Percentiles rank a stretch among this genome's conserved stretches.
Conservation (phyloP, 306 rosid species). For the Fagus crenata region DNA sequence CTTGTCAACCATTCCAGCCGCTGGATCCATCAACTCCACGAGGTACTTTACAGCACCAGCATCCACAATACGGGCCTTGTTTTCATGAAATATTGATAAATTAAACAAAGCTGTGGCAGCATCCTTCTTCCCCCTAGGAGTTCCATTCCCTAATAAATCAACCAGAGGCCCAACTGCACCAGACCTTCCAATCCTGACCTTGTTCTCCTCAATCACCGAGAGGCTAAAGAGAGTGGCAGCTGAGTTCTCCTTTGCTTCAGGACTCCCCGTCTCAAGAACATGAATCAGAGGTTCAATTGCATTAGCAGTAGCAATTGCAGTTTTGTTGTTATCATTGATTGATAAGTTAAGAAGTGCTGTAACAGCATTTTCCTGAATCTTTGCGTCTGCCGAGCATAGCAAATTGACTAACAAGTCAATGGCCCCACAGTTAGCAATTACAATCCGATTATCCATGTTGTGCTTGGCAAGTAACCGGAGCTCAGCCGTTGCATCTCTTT, state of each 20-base stretch:
- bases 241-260: conserved; percentile 96
- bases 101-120: conserved; percentile 97
- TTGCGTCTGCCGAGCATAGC: conserved; percentile 59
- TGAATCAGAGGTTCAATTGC: conserved; percentile 88
- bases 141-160: conserved; percentile 86
- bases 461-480: conserved; percentile 82
- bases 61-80: conserved; percentile 80
- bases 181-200: conserved; percentile 81
- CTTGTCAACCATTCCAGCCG: conserved; percentile 97
- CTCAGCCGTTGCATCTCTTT: conserved; percentile 72
- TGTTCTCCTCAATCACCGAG: conserved; percentile 90
- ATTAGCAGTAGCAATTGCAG: conserved; percentile 71
- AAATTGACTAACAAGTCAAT: conserved; percentile 69
- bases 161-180: conserved; percentile 89
- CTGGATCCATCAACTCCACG: conserved; percentile 97
- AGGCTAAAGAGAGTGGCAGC: conserved; percentile 98
- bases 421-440: conserved; percentile 85
- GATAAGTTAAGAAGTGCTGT: conserved; percentile 95
- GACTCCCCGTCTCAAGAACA: conserved; percentile 84
- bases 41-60: conserved; percentile 96
- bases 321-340: conserved; percentile 78
- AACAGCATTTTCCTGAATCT: conserved; percentile 89
- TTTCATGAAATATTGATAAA: conserved; percentile 82
- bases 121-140: conserved; percentile 96
- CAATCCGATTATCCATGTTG: conserved; percentile 86